A percentile compares a stretch with the other conserved stretches of the same genome.
Evolutionary conservation across 1,139 yeast genomes (phyloP).

Genomic region (Yamadazyma membranifaciens): DNA sequence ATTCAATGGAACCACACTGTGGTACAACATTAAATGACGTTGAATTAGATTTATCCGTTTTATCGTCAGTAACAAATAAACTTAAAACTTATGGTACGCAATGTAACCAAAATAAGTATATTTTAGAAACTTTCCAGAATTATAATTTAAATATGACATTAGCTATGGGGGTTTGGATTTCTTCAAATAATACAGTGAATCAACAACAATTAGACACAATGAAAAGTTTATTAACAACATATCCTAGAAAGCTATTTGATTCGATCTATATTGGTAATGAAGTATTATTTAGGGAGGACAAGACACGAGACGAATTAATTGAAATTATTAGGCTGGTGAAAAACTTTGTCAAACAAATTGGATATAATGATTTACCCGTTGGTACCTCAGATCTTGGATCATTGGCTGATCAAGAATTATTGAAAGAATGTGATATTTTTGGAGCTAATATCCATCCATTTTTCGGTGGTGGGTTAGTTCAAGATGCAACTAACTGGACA

Average conservation of each 20-base stretch:
- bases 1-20: slow-evolving; percentile 52
- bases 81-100: slow-evolving; percentile 63
- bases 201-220: slow-evolving; percentile 42
- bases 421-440: slow-evolving; percentile 49
- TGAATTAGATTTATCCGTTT: slow-evolving; percentile 50
- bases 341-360: slow-evolving; percentile 30
- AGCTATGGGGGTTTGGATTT: slow-evolving; percentile 66
- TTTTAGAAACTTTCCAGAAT: slow-evolving; percentile 52
- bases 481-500: slow-evolving; percentile 54
- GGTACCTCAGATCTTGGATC: slow-evolving; percentile 61
- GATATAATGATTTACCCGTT: slow-evolving; percentile 40
- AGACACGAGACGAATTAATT: slow-evolving; percentile 34
- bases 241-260: slow-evolving; percentile 49
- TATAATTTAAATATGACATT: slow-evolving; percentile 55
- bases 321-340: slow-evolving; percentile 44
- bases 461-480: slow-evolving; percentile 56
- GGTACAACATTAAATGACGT: slow-evolving; percentile 49
- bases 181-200: slow-evolving; percentile 39
- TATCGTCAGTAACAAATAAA: slow-evolving; percentile 58
- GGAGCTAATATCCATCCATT: slow-evolving; percentile 73
- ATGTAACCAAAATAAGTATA: slow-evolving; percentile 54
- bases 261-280: slow-evolving; percentile 63
- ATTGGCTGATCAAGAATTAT: slow-evolving; percentile 29
- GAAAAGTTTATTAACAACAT: slow-evolving; percentile 38
- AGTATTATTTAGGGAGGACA: slow-evolving; percentile 56